Evolutionary conservation across 441 rosid genomes (phyloP), one percentile per base, ranked within the genome.

Genomic region (Theobroma grandiflorum): DNA sequence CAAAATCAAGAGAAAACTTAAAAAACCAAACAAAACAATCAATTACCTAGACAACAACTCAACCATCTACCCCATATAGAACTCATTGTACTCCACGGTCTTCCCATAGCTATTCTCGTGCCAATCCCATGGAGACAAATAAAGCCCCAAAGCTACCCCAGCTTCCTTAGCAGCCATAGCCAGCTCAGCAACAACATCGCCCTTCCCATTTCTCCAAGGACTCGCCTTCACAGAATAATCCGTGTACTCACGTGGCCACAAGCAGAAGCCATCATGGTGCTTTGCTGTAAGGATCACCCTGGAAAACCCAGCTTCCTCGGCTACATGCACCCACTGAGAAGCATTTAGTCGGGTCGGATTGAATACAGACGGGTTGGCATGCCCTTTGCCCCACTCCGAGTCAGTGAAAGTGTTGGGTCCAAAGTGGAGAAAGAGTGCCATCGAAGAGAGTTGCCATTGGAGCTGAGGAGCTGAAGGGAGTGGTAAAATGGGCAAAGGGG

Each of bases 61-160:
- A 6, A 91, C 84, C 98, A 93, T 90, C 82, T 96, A 98, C 18
- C 89, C 97, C 84, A 92, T 57, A 66, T 94, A 96, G 87, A 81
- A 90, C 84, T 96, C 98, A 81, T 94, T 96, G 50, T 96, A 96
- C 84, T 89, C 91, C 84, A 88, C 33, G 20, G 96, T 94, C 86
- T 90, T 88, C 55, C 99, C 99, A 74, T 90, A 94, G 43, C 79
- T 61, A 8, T 6, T 64, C 78, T 96, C 96, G 81, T 96, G 99
- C 6, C 98, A 91, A 88, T 96, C 98, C 99, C 99, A 96, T 0
- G 98, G 99, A 18, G 98, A 96, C 35, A 96, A 90, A 77, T 96
- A 94, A 5, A 96, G 79, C 72, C 99, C 98, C 76, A 96, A 85
- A 15, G 74, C 87, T 57, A 94, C 45, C 2, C 96, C 96, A 45